Percentiles rank a stretch among this genome's conserved stretches.
Conservation (phyloP, 768 basidiomycete species). For the Hericium rajendrae region DNA sequence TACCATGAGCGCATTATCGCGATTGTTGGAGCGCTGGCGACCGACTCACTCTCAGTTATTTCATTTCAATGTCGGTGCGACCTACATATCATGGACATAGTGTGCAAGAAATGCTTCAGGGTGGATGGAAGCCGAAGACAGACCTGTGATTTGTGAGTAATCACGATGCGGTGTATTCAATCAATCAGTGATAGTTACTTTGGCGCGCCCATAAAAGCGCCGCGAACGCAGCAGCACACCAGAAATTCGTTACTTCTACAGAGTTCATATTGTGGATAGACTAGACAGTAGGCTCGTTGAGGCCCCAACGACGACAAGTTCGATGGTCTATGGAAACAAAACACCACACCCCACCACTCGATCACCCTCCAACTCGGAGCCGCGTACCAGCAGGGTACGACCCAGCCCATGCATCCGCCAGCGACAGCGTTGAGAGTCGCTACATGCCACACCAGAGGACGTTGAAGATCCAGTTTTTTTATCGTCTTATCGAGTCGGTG, state of each 20-base stretch:
- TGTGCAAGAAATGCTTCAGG: no score
- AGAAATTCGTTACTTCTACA: not conserved
- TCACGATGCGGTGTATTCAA: no score
- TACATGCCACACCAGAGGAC: constrained; percentile 43
- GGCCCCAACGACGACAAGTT: constrained; percentile 28
- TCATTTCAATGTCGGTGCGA: no score
- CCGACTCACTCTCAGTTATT: no score
- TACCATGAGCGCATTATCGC: no score
- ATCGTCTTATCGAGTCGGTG: not conserved
- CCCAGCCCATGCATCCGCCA: constrained; percentile 4
- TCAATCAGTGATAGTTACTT: no score
- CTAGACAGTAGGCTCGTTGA: constrained; percentile 39
- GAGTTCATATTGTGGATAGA: not conserved
- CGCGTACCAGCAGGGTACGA: not conserved
- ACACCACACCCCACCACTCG: constrained; percentile 6
- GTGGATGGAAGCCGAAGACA: no score
- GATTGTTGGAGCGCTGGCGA: no score
- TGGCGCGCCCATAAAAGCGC: not conserved
- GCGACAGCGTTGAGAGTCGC: constrained; percentile 38
- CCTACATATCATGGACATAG: no score
- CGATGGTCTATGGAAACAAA: not conserved
- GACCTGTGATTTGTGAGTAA: no score
- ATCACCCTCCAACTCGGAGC: constrained; percentile 3
- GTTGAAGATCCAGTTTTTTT: constrained; percentile 38
- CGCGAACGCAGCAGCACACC: not conserved